Conservation (phyloP, 1,284 basidiomycete genomes). For the Microbotryum violaceum region DNA sequence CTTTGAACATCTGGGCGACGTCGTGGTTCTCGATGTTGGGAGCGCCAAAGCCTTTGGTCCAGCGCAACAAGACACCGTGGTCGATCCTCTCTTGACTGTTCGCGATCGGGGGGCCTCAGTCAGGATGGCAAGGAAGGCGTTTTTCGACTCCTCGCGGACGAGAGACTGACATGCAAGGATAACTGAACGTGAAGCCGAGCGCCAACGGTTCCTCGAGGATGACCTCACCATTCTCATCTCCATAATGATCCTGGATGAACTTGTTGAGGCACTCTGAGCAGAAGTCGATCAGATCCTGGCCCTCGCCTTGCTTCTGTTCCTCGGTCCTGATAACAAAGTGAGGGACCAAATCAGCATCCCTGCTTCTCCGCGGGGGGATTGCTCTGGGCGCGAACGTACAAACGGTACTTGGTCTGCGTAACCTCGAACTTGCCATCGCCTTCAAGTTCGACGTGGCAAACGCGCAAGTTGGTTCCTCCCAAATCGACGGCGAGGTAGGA, state of each 20-base stretch:
- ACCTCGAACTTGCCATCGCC: slow-evolving; percentile 95
- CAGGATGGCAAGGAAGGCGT: background rate
- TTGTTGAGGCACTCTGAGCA: slow-evolving; percentile 88
- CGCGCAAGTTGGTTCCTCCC: slow-evolving; percentile 93
- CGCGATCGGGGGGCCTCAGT: too few relatives aligned
- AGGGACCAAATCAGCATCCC: background rate
- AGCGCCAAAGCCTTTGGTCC: slow-evolving; percentile 98
- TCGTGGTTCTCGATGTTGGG: slow-evolving; percentile 86
- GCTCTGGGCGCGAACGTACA: slow-evolving; percentile 40
- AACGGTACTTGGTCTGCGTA: slow-evolving; percentile 92
- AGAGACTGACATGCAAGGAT: slow-evolving; percentile 69
- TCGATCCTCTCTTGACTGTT: slow-evolving; percentile 81
- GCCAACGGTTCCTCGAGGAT: slow-evolving; percentile 66
- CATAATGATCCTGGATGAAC: slow-evolving; percentile 74
- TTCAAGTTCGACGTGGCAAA: slow-evolving; percentile 87
- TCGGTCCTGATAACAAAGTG: slow-evolving; percentile 51
- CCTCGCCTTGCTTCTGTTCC: slow-evolving; percentile 97
- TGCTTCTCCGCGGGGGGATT: too few relatives aligned
- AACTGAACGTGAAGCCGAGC: slow-evolving; percentile 93
- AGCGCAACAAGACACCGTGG: slow-evolving; percentile 88
- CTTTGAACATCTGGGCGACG: slow-evolving; percentile 84
- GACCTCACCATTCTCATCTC: slow-evolving; percentile 53
- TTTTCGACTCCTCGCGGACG: background rate
- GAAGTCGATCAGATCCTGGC: slow-evolving; percentile 90
- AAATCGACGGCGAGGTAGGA: slow-evolving; percentile 91